phyloP scores from a whole-genome alignment of 2,329 filamentous ascomycete species.

The Xylariaceae sp. region DNA sequence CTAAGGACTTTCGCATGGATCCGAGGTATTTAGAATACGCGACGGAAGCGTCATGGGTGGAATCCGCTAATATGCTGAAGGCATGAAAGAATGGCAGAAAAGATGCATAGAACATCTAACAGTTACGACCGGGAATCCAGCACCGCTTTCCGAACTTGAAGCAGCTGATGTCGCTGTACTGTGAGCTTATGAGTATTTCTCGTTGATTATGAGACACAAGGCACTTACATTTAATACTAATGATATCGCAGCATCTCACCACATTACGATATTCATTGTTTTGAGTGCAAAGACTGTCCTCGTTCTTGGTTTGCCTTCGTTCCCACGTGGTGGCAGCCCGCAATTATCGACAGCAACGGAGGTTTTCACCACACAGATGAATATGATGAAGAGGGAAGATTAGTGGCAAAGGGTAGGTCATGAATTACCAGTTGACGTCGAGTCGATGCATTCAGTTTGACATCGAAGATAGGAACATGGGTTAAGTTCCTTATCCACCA shows the following conservation, averaged over 20 bases:
- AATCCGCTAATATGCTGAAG: neutral
- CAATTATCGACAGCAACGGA: neutral
- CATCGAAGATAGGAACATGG: neutral
- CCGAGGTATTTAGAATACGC: neutral
- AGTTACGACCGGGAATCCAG: neutral
- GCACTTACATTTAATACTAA: neutral
- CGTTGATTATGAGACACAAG: no score
- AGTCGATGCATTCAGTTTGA: neutral
- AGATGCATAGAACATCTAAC: neutral
- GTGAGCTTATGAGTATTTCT: neutral
- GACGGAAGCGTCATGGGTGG: neutral
- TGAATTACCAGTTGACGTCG: neutral
- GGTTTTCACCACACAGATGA: neutral
- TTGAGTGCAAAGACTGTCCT: neutral
- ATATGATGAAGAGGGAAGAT: neutral
- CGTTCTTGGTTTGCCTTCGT: neutral
- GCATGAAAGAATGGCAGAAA: neutral
- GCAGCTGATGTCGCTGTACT: neutral
- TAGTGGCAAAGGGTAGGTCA: neutral
- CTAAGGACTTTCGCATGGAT: neutral
- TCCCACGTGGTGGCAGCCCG: neutral
- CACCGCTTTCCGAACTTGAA: neutral
- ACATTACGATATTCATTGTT: neutral
- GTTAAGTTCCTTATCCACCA: neutral
- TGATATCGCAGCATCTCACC: neutral